Base-by-base conservation (phyloP, 441 rosid genomes). In the Pelargonium exstipulatum region DNA sequence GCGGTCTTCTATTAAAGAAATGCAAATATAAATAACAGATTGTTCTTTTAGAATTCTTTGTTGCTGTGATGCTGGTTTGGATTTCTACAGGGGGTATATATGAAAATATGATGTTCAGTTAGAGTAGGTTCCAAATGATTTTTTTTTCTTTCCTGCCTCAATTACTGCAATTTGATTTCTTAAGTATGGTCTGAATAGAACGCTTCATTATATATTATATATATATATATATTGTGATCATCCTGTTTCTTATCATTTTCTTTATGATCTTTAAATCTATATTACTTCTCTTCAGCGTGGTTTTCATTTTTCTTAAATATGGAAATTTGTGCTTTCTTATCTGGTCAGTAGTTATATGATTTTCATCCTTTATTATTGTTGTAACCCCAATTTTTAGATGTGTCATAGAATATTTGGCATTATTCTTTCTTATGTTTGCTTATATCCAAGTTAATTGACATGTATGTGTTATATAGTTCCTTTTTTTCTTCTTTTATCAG, bases 31-130 rank as follows among this genome's bases (percentile, higher is more conserved):
- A 22, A 22, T 24, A n/a, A 24, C 63, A 22, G 0, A 9, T 60
- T 60, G 63, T 61, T 29, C 14, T 12, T 26, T 26, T 61, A 61
- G 18, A 61, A 61, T 61, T n/a, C 18, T 10, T 61, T 61, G 64
- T 29, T 61, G 64, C 42, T 26, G 18, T 5, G 32, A 61, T 61
- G 64, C 32, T 61, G 18, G 40, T 29, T 29, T 26, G 42, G 64
- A 61, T 57, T 5, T 18, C 5, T 42, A 42, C 46, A 42, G 40
- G 5, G 40, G 40, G 40, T 4, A 35, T 35, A 35, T 35, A 35
- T 35, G 40, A 8, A 43, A 1, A 8, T 8, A 43, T 43, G 48
- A 8, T 43, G 13, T 43, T 43, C 48, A 43, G 48, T 10, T 10
- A 43, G 48, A 43, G 48, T 37, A 1, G 48, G 10, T 43, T 43